Conservation (phyloP, 2,329 filamentous ascomycete species). For the Fusarium sp. region DNA sequence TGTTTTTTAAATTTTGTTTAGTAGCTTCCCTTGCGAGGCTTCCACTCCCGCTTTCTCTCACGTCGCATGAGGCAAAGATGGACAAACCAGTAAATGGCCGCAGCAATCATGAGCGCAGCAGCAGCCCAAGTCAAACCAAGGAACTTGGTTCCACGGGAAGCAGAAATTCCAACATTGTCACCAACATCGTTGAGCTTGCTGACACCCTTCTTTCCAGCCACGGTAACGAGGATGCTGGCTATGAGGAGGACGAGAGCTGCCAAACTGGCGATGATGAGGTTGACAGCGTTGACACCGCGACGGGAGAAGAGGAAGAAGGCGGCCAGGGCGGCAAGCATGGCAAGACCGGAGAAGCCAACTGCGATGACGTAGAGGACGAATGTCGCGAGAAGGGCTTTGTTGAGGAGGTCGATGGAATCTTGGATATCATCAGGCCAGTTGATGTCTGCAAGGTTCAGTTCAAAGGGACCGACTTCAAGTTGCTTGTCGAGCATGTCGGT, state of each 20-base stretch:
- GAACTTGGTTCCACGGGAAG: constrained; percentile 58
- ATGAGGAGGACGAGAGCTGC: constrained; percentile 55
- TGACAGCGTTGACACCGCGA: constrained; percentile 49
- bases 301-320: constrained; percentile 51
- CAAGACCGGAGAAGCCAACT: constrained; percentile 56
- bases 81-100: constrained; percentile 56
- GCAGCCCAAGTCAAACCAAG: constrained; percentile 61
- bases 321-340: constrained; percentile 55
- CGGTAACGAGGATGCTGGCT: constrained; percentile 58
- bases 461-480: constrained; percentile 58
- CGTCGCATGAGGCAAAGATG: constrained; percentile 50
- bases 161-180: constrained; percentile 59
- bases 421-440: constrained; percentile 59
- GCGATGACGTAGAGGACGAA: constrained; percentile 63
- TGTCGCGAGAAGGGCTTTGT: constrained; percentile 60
- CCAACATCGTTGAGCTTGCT: constrained; percentile 58
- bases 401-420: constrained; percentile 62
- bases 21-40: constrained; percentile 48
- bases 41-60: constrained; percentile 45
- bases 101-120: constrained; percentile 57
- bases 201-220: constrained; percentile 56
- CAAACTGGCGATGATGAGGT: constrained; percentile 53
- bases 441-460: constrained; percentile 60
- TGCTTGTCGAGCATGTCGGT: constrained; percentile 60
- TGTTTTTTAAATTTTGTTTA: constrained; percentile 33